A percentile compares a stretch with the other conserved stretches of the same genome.
These are phyloP conservation scores for Stephania yunnanensis DNA, from an alignment of 164 flowering plant genomes.

Conservation along the genomic window DNA sequence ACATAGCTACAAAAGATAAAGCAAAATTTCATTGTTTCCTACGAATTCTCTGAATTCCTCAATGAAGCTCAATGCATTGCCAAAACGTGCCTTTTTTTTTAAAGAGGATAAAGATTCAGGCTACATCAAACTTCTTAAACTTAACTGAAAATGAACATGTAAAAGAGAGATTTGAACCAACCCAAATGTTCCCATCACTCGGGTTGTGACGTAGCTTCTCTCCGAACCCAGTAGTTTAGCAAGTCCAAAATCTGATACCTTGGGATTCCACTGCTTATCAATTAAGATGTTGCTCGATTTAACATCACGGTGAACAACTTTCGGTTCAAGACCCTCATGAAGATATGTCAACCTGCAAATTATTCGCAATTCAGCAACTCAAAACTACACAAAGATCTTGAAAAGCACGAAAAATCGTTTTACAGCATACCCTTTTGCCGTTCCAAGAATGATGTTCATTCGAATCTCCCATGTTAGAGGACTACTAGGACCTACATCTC, in stretches of 20 bases:
- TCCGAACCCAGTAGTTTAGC: slow-evolving; percentile 64
- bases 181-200: slow-evolving; percentile 82
- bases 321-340: slow-evolving; percentile 81
- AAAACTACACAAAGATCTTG: background rate
- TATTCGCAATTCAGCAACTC: background rate
- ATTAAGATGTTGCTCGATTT: slow-evolving; percentile 74
- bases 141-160: background rate
- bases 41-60: background rate
- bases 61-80: background rate
- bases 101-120: background rate
- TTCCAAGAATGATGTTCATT: slow-evolving; percentile 65
- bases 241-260: slow-evolving; percentile 78
- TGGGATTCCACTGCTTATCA: slow-evolving; percentile 66
- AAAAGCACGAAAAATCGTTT: background rate
- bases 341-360: slow-evolving; percentile 56
- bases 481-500: slow-evolving; percentile 58
- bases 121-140: background rate
- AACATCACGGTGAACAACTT: slow-evolving; percentile 74
- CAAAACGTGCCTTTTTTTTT: background rate
- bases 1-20: slow-evolving; percentile 43
- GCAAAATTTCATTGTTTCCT: slow-evolving; percentile 1
- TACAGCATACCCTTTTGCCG: slow-evolving; percentile 61
- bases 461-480: slow-evolving; percentile 78
- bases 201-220: slow-evolving; percentile 53
- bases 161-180: slow-evolving; percentile 15